Conservation (phyloP, 1,284 basidiomycete genomes). For the Fomitopsis palustris region DNA sequence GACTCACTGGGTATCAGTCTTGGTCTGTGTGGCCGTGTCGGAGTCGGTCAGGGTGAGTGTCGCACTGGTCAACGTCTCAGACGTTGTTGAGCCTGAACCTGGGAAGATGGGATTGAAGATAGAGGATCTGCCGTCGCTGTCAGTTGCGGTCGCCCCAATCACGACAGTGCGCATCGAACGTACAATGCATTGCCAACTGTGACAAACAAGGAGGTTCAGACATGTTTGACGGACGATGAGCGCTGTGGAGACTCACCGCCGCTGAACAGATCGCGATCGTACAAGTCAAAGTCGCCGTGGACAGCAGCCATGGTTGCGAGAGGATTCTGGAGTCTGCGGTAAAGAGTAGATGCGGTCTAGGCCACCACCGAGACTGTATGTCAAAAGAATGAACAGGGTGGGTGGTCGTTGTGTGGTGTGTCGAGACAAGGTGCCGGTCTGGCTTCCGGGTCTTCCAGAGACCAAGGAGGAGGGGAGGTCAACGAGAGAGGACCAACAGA, state of each 20-base stretch:
- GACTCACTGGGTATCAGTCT: not conserved
- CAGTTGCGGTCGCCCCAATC: not conserved
- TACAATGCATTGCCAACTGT: not conserved
- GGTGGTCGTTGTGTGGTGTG: not conserved
- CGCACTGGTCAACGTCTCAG: not conserved
- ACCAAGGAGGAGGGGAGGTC: conserved; percentile 6
- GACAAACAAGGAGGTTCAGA: not conserved
- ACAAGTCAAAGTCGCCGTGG: not conserved
- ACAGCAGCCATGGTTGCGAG: not conserved
- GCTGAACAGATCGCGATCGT: conserved; percentile 3
- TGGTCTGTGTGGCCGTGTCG: not conserved
- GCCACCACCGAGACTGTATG: not conserved
- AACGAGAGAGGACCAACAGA: conserved; percentile 3
- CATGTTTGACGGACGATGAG: not conserved
- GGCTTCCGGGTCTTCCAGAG: conserved; percentile 11
- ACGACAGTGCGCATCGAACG: not conserved
- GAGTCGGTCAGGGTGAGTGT: not conserved
- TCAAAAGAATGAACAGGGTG: not conserved
- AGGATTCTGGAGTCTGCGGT: not conserved
- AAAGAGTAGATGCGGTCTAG: conserved; percentile 3
- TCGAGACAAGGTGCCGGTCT: not conserved
- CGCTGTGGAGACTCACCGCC: conserved; percentile 5
- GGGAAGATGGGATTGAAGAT: not conserved
- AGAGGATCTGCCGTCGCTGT: not conserved
- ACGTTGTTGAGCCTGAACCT: conserved; percentile 1